Conservation (phyloP, 345 rosid species). For the Eucalyptus polybractea region DNA sequence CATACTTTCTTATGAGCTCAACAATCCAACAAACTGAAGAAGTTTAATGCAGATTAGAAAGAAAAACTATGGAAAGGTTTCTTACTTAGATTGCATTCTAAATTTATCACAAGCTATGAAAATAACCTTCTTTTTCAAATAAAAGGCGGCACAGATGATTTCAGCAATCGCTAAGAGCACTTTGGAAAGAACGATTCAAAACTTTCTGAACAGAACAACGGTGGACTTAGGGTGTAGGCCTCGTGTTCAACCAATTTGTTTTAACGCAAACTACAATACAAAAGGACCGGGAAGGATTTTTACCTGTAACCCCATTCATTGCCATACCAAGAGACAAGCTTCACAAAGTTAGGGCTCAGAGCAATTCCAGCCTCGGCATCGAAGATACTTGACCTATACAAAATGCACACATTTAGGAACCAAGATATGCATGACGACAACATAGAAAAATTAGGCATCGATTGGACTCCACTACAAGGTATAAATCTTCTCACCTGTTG, state of each 20-base stretch:
- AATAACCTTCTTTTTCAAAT: background rate
- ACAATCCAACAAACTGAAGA: background rate
- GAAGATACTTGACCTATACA: constrained; percentile 40
- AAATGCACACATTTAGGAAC: background rate
- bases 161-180: background rate
- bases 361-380: constrained; percentile 47
- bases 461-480: background rate
- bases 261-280: background rate
- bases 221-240: background rate
- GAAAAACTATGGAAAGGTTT: background rate
- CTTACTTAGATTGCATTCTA: background rate
- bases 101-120: background rate
- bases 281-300: background rate
- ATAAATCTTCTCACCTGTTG: constrained; percentile 22
- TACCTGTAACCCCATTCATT: constrained; percentile 50
- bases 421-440: background rate
- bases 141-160: background rate
- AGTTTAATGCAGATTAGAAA: background rate
- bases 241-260: background rate
- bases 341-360: constrained; percentile 21
- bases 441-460: background rate
- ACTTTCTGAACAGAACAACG: background rate
- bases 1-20: background rate
- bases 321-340: constrained; percentile 13
- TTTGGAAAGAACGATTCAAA: background rate